Evolutionary conservation across 2,329 filamentous ascomycete species (phyloP), one percentile per base, ranked within the genome.

Genomic region (Alternaria conjuncta): DNA sequence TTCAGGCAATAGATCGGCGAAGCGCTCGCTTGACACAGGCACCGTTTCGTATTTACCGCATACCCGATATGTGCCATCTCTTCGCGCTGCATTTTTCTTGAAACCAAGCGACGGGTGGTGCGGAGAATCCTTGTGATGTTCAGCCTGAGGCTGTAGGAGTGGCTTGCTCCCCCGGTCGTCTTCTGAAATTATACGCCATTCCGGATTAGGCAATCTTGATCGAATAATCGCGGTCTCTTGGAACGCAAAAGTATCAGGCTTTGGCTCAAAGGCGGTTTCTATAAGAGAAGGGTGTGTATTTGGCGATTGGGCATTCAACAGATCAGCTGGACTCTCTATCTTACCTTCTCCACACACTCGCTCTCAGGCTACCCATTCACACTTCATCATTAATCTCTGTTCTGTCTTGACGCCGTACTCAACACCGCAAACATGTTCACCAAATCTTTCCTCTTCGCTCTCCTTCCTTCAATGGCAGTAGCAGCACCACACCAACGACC

Each of bases 221-320:
- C 54, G 55, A 55, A 62, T 67, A 66, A 69, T 69, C 67, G 41
- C 9, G 5, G 21, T n/a, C 15, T 41, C 15, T n/a, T 28, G 23
- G 11, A 28, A 50, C 7, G 47, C n/a, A 25, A 50, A 6, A 13
- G 47, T 30, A 18, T n/a, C 4, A 50, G 47, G 25, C 6, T 20
- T 50, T 18, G 12, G 10, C 4, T n/a, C n/a, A 5, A 11, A 13
- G 26, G 47, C 47, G 5, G 25, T 30, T 12, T 21, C 47, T 50
- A 50, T 50, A 50, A 50, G 47, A 50, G 25, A 30, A 50, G 25
- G 25, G 2, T 18, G 3, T 30, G n/a, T 28, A 3, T 12, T 50
- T 28, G 26, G 15, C 13, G 25, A 30, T 43, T 6, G 4, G 26
- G 30, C 18, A 4, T 36, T 46, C 57, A 11, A 46, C 18, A 59